Conservation (phyloP, 352 stramenopile genomes). For the Aphanomyces stellatus region DNA sequence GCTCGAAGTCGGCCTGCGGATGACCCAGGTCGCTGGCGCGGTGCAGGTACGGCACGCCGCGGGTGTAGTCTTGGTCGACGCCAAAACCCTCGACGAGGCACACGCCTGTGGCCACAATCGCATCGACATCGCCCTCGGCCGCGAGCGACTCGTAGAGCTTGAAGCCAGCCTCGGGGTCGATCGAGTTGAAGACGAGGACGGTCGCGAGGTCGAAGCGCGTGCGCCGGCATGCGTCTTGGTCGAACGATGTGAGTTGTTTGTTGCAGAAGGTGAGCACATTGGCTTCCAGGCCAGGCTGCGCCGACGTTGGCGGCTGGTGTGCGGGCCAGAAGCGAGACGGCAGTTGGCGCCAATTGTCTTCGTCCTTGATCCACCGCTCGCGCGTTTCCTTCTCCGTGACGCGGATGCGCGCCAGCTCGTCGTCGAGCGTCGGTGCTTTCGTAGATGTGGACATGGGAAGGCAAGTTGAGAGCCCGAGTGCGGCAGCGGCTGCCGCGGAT, state of each 20-base stretch:
- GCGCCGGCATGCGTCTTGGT: background rate
- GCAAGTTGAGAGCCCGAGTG: no score
- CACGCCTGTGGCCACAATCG: slow-evolving; percentile 1
- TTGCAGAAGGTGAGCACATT: background rate
- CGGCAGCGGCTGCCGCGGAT: no score
- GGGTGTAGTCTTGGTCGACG: slow-evolving; percentile 13
- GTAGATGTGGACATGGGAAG: background rate
- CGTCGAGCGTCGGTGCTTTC: background rate
- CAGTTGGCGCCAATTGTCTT: slow-evolving; percentile 9
- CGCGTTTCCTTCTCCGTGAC: background rate
- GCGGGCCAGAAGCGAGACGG: slow-evolving; percentile 9
- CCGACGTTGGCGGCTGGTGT: background rate
- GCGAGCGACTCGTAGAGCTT: background rate
- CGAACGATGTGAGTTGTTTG: background rate
- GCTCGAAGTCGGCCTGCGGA: slow-evolving; percentile 11
- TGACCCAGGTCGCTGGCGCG: background rate
- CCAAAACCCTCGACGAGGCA: slow-evolving; percentile 14
- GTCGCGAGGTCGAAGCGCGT: slow-evolving; percentile 12
- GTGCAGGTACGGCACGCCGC: background rate
- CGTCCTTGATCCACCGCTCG: slow-evolving; percentile 13
- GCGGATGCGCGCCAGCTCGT: background rate
- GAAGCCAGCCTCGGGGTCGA: slow-evolving; percentile 7
- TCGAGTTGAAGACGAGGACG: slow-evolving; percentile 5
- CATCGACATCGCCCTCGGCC: slow-evolving; percentile 4
- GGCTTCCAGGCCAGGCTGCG: background rate